phyloP scores from a whole-genome alignment of 2,329 filamentous ascomycete genomes.

The Plectosphaerella cucumerina region DNA sequence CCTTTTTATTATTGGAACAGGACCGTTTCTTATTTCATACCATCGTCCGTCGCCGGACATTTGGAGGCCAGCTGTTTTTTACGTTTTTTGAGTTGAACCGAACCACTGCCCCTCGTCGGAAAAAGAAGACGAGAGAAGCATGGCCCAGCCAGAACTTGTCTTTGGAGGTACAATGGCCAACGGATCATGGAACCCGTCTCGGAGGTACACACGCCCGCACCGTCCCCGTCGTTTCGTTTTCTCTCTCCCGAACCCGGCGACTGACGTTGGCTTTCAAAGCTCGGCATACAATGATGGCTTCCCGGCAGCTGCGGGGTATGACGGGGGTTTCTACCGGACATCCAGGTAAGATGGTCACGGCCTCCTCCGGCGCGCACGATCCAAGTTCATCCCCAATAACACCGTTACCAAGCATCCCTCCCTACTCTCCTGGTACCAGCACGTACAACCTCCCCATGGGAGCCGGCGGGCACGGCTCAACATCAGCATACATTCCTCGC shows the following conservation, averaged over 20 bases:
- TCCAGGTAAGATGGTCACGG: constrained; percentile 28
- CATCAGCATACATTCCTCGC: constrained; percentile 37
- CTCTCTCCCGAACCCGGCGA: constrained; percentile 4
- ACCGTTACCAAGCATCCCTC: constrained; percentile 33
- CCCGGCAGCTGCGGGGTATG: constrained; percentile 25
- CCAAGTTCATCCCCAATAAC: constrained; percentile 23
- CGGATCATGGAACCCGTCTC: constrained; percentile 45
- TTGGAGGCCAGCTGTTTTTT: constrained; percentile 2
- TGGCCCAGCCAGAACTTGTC: constrained; percentile 43
- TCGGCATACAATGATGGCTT: constrained; percentile 28
- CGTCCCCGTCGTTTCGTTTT: no score
- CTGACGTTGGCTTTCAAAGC: constrained; percentile 18
- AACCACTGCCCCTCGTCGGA: constrained; percentile 29
- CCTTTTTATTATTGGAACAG: constrained; percentile 1
- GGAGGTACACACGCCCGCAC: constrained; percentile 44
- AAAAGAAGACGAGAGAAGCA: constrained; percentile 25
- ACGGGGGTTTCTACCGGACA: constrained; percentile 29
- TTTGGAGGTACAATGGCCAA: constrained; percentile 43
- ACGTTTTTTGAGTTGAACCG: constrained; percentile 7
- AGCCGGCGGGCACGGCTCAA: constrained; percentile 31
- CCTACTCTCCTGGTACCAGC: constrained; percentile 28
- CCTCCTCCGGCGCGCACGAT: not conserved
- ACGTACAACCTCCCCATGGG: constrained; percentile 26
- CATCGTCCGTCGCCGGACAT: constrained; percentile 9
- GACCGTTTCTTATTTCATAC: constrained; percentile 14